phyloP scores from a whole-genome alignment of 805 yeast species.

The Dipodascus albidus region DNA sequence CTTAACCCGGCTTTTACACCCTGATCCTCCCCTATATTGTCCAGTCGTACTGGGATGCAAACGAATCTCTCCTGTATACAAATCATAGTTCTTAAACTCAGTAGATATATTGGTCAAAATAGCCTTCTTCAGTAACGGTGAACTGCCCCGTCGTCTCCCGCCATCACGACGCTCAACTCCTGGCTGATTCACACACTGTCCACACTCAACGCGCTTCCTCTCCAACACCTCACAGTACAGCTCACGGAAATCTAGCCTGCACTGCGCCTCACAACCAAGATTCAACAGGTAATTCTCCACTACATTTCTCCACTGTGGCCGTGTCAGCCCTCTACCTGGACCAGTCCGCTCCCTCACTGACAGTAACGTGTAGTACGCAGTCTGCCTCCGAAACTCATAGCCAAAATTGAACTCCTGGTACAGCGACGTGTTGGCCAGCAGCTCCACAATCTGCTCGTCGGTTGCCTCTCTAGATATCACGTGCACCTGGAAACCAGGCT shows the following conservation, averaged over 20 bases:
- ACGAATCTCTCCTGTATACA: conserved; percentile 25
- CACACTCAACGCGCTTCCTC: conserved; percentile 10
- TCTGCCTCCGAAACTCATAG: conserved; percentile 38
- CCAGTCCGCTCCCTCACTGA: conserved; percentile 31
- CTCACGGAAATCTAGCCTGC: conserved; percentile 51
- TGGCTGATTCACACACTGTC: neutral
- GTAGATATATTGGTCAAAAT: neutral
- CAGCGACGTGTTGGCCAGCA: conserved; percentile 47
- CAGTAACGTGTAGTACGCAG: conserved; percentile 51
- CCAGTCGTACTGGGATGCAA: conserved; percentile 18
- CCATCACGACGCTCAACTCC: neutral
- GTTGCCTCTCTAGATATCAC: conserved; percentile 41
- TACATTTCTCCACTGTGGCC: conserved; percentile 62
- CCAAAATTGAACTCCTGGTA: conserved; percentile 54
- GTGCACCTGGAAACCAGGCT: conserved; percentile 34
- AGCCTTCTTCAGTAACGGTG: neutral
- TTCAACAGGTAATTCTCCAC: conserved; percentile 58
- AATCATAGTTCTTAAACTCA: conserved; percentile 7
- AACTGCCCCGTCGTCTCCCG: neutral
- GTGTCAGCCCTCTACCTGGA: conserved; percentile 25
- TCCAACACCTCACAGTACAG: conserved; percentile 25
- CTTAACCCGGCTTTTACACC: conserved; percentile 13
- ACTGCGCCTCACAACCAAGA: conserved; percentile 60
- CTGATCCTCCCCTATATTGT: conserved; percentile 10
- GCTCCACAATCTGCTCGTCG: conserved; percentile 36